phyloP scores from a whole-genome alignment of 768 basidiomycete genomes.

The Royoungia palumana region DNA sequence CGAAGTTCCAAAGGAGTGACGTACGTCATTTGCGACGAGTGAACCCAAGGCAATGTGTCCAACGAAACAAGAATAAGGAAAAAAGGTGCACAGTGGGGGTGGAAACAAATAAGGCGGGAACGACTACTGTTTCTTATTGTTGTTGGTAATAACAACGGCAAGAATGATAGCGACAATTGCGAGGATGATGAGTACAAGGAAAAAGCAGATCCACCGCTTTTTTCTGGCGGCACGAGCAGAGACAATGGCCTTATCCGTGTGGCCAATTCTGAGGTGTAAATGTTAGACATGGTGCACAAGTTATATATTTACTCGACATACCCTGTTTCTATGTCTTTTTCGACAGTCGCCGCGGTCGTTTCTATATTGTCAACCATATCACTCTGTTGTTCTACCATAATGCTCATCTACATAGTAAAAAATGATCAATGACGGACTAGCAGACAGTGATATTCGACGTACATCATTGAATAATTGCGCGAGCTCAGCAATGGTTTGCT shows the following conservation, averaged over 20 bases:
- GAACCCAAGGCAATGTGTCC: conserved; percentile 14
- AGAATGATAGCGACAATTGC: conserved; percentile 64
- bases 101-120: background rate
- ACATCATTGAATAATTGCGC: conserved; percentile 97
- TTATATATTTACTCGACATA: conserved; percentile 33
- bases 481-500: conserved; percentile 87
- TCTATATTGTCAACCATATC: conserved; percentile 84
- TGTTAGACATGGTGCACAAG: background rate
- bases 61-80: background rate
- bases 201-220: conserved; percentile 97
- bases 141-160: conserved; percentile 52
- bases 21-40: background rate
- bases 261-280: conserved; percentile 52
- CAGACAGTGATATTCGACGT: conserved; percentile 21
- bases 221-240: conserved; percentile 87
- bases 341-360: conserved; percentile 65
- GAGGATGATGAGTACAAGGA: conserved; percentile 62
- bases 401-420: conserved; percentile 66
- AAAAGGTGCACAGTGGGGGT: no score
- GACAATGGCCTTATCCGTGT: conserved; percentile 82
- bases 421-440: conserved; percentile 1
- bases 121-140: conserved; percentile 28
- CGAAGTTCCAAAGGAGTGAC: conserved; percentile 22
- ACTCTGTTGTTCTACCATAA: conserved; percentile 92
- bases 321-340: conserved; percentile 86